Base-by-base conservation (phyloP, 306 rosid genomes). In the Cucurbita argyrosperma region DNA sequence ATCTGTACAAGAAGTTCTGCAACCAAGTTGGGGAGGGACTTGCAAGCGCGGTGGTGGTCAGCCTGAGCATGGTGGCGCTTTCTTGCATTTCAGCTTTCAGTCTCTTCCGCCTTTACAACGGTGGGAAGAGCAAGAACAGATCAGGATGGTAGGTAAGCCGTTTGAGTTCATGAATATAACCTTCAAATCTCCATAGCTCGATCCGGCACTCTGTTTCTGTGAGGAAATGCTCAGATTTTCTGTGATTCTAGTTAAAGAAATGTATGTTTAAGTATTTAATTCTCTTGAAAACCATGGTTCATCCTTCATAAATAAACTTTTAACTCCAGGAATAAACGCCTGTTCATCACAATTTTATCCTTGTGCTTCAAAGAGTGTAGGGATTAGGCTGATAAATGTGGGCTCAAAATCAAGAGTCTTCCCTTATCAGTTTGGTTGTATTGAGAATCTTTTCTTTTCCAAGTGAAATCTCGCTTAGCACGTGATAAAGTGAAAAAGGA, bases 11-110 rank as follows among this genome's bases (percentile, higher is more conserved):
- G 60, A 89, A 90, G 76, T 94, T 90, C 80, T 94, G 97, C 79
- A 89, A 86, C 83, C 96, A 89, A 83, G 92, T 84, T 5, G 92
- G 89, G 62, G 95, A 89, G 80, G 98, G 97, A 72, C 57, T 94
- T 8, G 96, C 85, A 3, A 80, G 84, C 79, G 85, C 97, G 16
- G 19, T 87, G 8, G 56, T 90, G 8, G 92, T 69, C 71, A 84
- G 91, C 85, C 62, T 88, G n/a, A 76, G 88, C 66, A 84, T 82
- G 83, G 92, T 94, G 63, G 60, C 79, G 40, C 47, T 90, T 13
- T 90, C 98, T 45, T 84, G 86, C 61, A 80, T 94, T 60, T 94
- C 96, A 74, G 95, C 96, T 60, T 94, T 89, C 81, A 85, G 84
- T 66, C 96, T 94, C 71, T 94, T 94, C 79, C 96, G 95, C 65